These are phyloP conservation scores for Neolentinus lepideus DNA, from an alignment of 1,284 basidiomycete genomes.

Conservation along the genomic window DNA sequence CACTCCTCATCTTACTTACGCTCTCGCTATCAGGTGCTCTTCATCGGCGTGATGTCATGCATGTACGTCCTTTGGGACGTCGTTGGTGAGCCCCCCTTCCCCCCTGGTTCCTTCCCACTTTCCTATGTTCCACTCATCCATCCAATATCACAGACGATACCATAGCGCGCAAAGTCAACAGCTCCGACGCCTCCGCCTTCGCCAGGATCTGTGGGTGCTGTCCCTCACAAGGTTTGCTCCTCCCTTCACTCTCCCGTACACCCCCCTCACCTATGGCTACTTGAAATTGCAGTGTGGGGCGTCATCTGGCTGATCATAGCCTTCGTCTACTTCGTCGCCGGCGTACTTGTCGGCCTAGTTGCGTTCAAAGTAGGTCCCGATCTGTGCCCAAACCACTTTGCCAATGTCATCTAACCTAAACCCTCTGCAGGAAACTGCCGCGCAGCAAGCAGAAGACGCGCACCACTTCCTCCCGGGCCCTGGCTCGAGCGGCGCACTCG, in stretches of 20 bases:
- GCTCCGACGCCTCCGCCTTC: conserved; percentile 88
- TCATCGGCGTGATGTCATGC: conserved; percentile 94
- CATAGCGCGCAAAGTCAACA: conserved; percentile 84
- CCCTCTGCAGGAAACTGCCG: conserved; percentile 43
- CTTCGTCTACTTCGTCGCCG: conserved; percentile 74
- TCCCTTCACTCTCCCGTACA: conserved; percentile 1
- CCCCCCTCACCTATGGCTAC: neutral
- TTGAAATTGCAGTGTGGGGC: conserved; percentile 62
- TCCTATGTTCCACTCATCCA: conserved; percentile 1
- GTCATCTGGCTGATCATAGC: conserved; percentile 87
- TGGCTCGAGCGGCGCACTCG: neutral
- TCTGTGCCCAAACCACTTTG: neutral
- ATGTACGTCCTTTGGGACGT: conserved; percentile 88
- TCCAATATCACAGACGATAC: conserved; percentile 66
- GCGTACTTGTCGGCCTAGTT: conserved; percentile 79
- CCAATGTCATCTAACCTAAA: too few relatives aligned
- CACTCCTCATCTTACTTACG: neutral
- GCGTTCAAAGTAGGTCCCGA: conserved; percentile 76
- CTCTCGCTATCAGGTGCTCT: conserved; percentile 60
- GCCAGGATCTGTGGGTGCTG: conserved; percentile 82
- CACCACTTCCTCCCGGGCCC: conserved; percentile 60
- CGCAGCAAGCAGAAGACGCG: conserved; percentile 42
- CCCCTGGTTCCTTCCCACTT: neutral
- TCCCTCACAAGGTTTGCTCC: conserved; percentile 50
- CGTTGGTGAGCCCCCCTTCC: conserved; percentile 54